These are phyloP conservation scores for Wakefieldia striispora DNA, from an alignment of 768 basidiomycete species.

Conservation along the genomic window DNA sequence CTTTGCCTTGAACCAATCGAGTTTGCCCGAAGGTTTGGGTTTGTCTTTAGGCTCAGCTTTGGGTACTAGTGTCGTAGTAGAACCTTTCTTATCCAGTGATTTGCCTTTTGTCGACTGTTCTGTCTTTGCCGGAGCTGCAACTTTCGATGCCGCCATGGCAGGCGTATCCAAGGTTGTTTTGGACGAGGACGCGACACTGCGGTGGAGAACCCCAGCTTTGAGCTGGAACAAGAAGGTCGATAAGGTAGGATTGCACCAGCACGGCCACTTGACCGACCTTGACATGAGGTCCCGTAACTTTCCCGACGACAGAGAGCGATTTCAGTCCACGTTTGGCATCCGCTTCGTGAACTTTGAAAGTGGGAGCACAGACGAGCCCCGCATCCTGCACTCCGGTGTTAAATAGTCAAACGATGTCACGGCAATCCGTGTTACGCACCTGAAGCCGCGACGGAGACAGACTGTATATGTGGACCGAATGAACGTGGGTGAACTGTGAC, in stretches of 20 bases:
- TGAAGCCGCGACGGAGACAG: constrained; percentile 63
- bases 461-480: constrained; percentile 66
- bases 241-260: background rate
- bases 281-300: constrained; percentile 44
- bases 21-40: constrained; percentile 44
- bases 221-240: constrained; percentile 7
- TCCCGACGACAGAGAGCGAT: constrained; percentile 34
- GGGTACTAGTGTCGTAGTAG: constrained; percentile 22
- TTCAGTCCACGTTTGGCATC: constrained; percentile 30
- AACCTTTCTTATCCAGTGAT: constrained; percentile 22
- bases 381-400: constrained; percentile 38
- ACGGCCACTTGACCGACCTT: constrained; percentile 36
- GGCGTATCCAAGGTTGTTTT: constrained; percentile 41
- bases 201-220: constrained; percentile 3
- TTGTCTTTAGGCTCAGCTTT: constrained; percentile 26
- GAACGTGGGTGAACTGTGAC: constrained; percentile 49
- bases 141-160: constrained; percentile 11
- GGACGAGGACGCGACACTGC: constrained; percentile 37
- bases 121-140: constrained; percentile 5
- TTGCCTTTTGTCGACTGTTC: constrained; percentile 24
- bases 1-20: constrained; percentile 64
- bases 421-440: constrained; percentile 21
- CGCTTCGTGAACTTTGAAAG: constrained; percentile 27
- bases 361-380: constrained; percentile 39
- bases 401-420: background rate